A percentile compares a stretch with the other conserved stretches of the same genome.
Evolutionary conservation across 2,329 filamentous ascomycete genomes (phyloP).

Genomic region (Claviceps purpurea): DNA sequence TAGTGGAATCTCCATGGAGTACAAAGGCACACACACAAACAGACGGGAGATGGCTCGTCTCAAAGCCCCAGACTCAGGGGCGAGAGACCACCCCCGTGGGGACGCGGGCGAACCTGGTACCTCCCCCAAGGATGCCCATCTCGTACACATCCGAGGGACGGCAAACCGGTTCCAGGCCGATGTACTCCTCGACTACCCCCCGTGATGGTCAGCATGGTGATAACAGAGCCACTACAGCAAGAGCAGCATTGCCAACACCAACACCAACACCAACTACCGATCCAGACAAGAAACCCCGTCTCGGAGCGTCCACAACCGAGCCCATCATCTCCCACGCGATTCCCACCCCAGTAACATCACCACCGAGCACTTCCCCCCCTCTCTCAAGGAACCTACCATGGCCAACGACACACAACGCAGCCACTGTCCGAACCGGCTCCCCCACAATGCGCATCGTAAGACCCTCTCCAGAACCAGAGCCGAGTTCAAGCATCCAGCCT

Average conservation of each 20-base stretch:
- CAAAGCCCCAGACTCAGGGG: conserved; percentile 18
- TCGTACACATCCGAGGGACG: conserved; percentile 1
- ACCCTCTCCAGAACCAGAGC: conserved; percentile 19
- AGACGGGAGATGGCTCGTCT: conserved; percentile 18
- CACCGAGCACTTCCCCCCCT: not conserved
- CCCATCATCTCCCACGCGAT: not conserved
- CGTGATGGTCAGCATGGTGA: not conserved
- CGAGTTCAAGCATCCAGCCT: conserved; percentile 6
- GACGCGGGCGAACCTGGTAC: conserved; percentile 13
- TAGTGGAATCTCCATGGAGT: conserved; percentile 31
- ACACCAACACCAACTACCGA: not conserved
- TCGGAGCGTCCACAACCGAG: not conserved
- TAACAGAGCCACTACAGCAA: not conserved
- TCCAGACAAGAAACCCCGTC: not conserved
- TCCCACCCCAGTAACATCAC: not conserved
- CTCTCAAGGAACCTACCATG: not conserved
- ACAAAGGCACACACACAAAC: conserved; percentile 3
- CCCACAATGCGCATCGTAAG: conserved; percentile 25
- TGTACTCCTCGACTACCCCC: not conserved
- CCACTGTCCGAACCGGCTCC: conserved; percentile 14
- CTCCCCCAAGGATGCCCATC: conserved; percentile 20
- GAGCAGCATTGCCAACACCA: not conserved
- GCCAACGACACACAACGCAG: conserved; percentile 10
- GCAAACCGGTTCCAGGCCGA: not conserved
- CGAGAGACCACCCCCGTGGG: conserved; percentile 7